Evolutionary conservation across 225 moss, liverwort and hornwort genomes (phyloP), one percentile per base, ranked within the genome.

Genomic region (Marchantia polymorpha): DNA sequence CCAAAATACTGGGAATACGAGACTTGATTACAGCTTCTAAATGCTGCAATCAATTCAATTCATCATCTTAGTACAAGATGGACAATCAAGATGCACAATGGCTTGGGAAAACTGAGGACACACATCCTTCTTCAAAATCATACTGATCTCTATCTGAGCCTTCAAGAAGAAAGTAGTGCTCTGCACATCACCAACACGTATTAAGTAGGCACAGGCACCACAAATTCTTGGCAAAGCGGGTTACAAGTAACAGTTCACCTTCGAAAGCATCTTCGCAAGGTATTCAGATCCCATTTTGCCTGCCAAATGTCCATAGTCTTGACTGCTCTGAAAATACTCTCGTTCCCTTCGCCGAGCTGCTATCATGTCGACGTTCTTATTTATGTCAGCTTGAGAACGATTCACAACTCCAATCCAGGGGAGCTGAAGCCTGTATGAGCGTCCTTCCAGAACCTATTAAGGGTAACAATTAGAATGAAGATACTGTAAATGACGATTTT

Each of bases 331-430:
- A 66, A 95, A 95, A 74, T 95, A 93, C 2, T 95, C 95, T 67
- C 92, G 80, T 74, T 93, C 93, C 72, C 86, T 85, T 23, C 93
- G 91, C 70, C 95, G 85, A 71, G 95, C 92, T 79, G 88, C 87
- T 23, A 95, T 89, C 76, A 95, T 93, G 72, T 93, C 95, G 51
- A 92, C 89, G 65, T 92, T 95, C 75, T 89, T 93, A 78, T 95
- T 95, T 58, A 95, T 95, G 66, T 93, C 95, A 7, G 89, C 89
- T 77, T 95, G 95, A 47, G 93, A 95, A 64, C 95, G 89, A 83
- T 95, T 95, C 30, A 93, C 95, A 51, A 94, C 94, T 76, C 94
- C 94, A 81, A 94, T 92, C 94, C 94, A 93, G 0, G 93, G 93
- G 53, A 89, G 90, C 77, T 90, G 87, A 67, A 95, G 84, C n/a